These are phyloP conservation scores for Spathaspora sp. DNA, from an alignment of 805 yeast species.

Conservation along the genomic window DNA sequence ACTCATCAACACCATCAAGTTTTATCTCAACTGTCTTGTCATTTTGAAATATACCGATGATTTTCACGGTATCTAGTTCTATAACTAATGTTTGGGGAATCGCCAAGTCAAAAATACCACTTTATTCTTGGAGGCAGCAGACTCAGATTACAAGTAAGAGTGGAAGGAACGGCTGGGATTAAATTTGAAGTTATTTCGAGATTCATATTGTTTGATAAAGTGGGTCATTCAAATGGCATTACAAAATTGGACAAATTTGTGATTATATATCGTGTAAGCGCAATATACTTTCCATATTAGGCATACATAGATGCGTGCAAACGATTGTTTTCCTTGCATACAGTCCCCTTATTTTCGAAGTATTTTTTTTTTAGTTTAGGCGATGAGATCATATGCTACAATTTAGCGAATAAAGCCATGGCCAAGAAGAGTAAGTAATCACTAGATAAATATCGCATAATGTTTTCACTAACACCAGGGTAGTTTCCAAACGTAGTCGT, in stretches of 20 bases:
- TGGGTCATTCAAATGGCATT: neutral
- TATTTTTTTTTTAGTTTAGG: neutral
- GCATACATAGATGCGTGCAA: neutral
- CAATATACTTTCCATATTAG: neutral
- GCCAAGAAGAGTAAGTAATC: conserved; percentile 36
- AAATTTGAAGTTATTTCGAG: neutral
- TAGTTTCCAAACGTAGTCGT: conserved; percentile 65
- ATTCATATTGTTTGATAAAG: conserved; percentile 1
- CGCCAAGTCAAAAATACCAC: conserved; percentile 31
- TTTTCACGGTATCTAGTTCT: neutral
- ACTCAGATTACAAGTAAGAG: conserved; percentile 1
- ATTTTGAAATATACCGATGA: neutral
- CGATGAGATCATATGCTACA: conserved; percentile 1
- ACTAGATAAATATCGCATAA: neutral
- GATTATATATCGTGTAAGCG: neutral
- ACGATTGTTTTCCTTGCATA: neutral
- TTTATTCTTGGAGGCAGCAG: conserved; percentile 10
- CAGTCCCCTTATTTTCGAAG: neutral
- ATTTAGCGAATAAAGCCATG: conserved; percentile 17
- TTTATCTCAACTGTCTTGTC: neutral
- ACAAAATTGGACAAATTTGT: neutral
- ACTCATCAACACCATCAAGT: neutral
- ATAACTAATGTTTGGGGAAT: conserved; percentile 8
- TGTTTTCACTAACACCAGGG: conserved; percentile 2
- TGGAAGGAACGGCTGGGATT: neutral